Evolutionary conservation across 352 stramenopile genomes (phyloP), one percentile per base, ranked within the genome.

Genomic region (Achlya hypogyna): DNA sequence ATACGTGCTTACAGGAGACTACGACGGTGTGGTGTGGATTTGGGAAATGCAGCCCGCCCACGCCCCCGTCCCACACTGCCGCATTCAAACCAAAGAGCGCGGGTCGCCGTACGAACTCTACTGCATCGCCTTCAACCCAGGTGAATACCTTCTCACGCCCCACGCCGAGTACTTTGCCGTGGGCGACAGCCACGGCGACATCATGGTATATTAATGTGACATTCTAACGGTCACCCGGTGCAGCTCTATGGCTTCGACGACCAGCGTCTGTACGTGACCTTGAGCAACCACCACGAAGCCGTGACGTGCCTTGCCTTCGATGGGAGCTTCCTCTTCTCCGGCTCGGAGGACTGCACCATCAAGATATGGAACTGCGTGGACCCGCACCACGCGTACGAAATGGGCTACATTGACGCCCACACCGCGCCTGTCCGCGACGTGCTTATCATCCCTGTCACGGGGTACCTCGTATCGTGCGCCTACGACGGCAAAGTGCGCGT

Each of bases 311-410:
- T 92, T n/a, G 69, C 63, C 0, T 58, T 84, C 25, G 81, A 90
- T 47, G 83, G 81, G 2, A 86, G 78, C 47, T 88, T 92, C 62
- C 69, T 92, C n/a, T 88, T 88, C 69, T 89, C 83, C 0, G 78
- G 81, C 20, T 92, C 83, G 0, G 83, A 92, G 16, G 83, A 92
- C 51, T 69, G 69, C 12, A 69, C 78, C 0, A 54, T 92, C 53
- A 71, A 73, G 5, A 85, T 92, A 53, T 92, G 79, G 83, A 92
- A 92, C 56, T 69, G 82, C 25, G 63, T 84, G 16, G 64, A 79
- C 20, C 54, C 77, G 9, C 27, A 65, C 8, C 68, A 79, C 27
- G 69, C 76, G 16, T 92, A 92, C 52, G 78, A 89, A 52, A 51
- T 90, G 2, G 78, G 76, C 5, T 65, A 78, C 10, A 69, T 91